Evolutionary conservation across 805 yeast genomes (phyloP).

Genomic region (Monosporozyma servazzii): DNA sequence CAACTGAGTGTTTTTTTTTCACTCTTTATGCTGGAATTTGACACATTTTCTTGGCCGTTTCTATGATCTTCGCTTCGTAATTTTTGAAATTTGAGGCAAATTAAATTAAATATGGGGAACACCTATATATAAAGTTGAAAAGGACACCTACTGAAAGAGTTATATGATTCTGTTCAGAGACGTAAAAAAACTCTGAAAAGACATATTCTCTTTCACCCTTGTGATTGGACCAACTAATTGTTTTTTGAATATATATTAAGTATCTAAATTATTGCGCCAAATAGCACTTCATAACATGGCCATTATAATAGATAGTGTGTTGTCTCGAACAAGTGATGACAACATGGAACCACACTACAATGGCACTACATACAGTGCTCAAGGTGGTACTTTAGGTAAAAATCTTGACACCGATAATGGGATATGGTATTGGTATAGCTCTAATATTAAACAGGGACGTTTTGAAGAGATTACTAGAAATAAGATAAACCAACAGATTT

Average conservation of each 20-base stretch:
- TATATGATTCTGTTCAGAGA: not conserved
- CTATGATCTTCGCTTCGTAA: not conserved
- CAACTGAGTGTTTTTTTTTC: not conserved
- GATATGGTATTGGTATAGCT: conserved; percentile 29
- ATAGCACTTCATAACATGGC: not conserved
- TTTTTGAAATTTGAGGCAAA: not conserved
- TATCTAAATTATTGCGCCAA: not conserved
- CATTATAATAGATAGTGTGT: not conserved
- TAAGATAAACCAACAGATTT: conserved; percentile 11
- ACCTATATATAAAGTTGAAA: not conserved
- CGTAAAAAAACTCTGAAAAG: not conserved
- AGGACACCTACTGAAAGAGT: not conserved
- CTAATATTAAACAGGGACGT: conserved; percentile 25
- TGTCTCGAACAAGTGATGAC: not conserved
- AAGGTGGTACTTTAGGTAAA: not conserved
- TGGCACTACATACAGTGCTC: not conserved
- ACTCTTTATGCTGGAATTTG: not conserved
- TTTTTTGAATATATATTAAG: too few species aligned
- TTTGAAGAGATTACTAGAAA: conserved; percentile 28
- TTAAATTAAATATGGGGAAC: not conserved
- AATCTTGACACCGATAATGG: conserved; percentile 16
- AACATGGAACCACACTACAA: not conserved
- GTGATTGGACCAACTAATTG: not conserved
- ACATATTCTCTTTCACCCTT: not conserved
- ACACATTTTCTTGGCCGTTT: not conserved